Conservation (phyloP, 2,329 filamentous ascomycete species). For the Trichoderma pleuroti region DNA sequence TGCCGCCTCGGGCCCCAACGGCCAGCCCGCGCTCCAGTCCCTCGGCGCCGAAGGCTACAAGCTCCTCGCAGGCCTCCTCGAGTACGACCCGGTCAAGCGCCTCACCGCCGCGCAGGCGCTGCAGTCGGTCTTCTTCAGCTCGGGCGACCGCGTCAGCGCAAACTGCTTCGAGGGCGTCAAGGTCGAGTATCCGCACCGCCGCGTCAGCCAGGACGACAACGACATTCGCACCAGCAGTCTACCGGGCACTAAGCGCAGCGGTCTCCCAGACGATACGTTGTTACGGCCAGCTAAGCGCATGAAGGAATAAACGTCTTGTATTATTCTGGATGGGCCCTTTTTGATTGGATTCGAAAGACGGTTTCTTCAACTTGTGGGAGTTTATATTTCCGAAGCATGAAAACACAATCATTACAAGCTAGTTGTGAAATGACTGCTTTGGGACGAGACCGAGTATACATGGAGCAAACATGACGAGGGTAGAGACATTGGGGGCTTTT, state of each 20-base stretch:
- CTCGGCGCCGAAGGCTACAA: conserved; percentile 76
- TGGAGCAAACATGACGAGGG: background rate
- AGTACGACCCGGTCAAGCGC: conserved; percentile 88
- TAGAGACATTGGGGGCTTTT: background rate
- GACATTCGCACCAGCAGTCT: conserved; percentile 89
- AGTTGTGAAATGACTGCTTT: background rate
- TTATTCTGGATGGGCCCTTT: background rate
- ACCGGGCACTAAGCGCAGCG: conserved; percentile 86
- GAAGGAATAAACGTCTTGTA: conserved; percentile 47
- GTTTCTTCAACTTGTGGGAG: background rate
- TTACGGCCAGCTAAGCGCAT: conserved; percentile 59
- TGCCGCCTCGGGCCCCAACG: conserved; percentile 16
- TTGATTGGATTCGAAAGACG: background rate
- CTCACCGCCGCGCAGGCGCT: conserved; percentile 84
- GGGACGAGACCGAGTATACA: background rate
- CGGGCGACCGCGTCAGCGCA: conserved; percentile 66
- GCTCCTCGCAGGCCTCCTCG: conserved; percentile 75
- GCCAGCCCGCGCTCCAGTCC: conserved; percentile 46
- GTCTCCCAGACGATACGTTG: conserved; percentile 75
- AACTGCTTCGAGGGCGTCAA: conserved; percentile 92
- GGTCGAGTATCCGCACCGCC: conserved; percentile 81
- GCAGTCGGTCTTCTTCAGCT: conserved; percentile 84
- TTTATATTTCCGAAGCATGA: background rate
- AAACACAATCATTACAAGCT: background rate
- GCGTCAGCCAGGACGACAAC: conserved; percentile 92